phyloP scores from a whole-genome alignment of 2,329 filamentous ascomycete species.

The Calonectria henricotiae region DNA sequence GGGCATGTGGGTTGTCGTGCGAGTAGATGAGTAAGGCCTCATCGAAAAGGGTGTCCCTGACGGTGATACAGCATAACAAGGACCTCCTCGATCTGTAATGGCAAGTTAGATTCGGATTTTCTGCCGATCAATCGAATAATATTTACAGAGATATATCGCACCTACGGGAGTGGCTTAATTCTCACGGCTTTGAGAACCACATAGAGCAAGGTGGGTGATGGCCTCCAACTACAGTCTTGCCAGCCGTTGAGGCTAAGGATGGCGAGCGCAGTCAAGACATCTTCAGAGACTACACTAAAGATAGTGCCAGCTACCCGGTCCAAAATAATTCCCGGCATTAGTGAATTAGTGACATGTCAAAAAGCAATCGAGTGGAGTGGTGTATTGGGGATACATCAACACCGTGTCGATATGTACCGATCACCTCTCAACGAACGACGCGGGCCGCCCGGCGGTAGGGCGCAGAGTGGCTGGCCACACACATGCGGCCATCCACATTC shows the following conservation, averaged over 20 bases:
- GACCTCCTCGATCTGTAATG: neutral
- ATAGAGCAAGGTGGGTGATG: neutral
- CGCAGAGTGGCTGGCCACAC: constrained; percentile 22
- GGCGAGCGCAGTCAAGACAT: neutral
- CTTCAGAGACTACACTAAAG: neutral
- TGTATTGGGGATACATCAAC: neutral
- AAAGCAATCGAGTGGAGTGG: constrained; percentile 1
- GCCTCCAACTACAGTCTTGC: neutral
- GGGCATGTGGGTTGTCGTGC: neutral
- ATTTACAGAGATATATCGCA: neutral
- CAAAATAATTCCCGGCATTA: neutral
- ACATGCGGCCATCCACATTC: constrained; percentile 16
- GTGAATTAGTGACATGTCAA: constrained; percentile 3
- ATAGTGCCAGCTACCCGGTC: constrained; percentile 23
- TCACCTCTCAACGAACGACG: constrained; percentile 7
- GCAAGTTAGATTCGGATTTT: neutral
- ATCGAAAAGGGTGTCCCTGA: neutral
- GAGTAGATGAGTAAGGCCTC: neutral
- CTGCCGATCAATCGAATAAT: neutral
- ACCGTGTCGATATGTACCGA: neutral
- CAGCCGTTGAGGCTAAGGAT: neutral
- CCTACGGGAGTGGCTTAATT: neutral
- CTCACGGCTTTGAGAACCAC: neutral
- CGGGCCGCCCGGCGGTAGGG: constrained; percentile 18
- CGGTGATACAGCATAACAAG: constrained; percentile 5